Evolutionary conservation across 208 protist species (phyloP).

Genomic region (Acanthamoeba lugdunensis): DNA sequence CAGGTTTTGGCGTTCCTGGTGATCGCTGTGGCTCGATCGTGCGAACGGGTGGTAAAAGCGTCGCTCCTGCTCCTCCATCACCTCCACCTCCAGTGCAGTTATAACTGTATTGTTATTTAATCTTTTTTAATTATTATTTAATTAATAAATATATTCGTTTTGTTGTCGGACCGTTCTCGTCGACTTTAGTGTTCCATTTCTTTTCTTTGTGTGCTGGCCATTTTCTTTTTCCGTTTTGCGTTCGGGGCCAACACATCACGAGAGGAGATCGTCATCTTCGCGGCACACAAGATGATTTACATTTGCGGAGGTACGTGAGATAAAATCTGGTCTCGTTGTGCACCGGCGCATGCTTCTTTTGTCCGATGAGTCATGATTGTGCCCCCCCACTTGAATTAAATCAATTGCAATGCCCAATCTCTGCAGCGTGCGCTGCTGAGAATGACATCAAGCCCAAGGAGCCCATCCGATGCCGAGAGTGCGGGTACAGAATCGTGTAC

Average conservation of each 20-base stretch:
- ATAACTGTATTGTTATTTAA: no score
- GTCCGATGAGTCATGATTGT: not conserved
- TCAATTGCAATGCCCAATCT: no score
- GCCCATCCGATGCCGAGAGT: slow-evolving; percentile 79
- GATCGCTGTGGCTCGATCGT: no score
- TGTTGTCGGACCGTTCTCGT: no score
- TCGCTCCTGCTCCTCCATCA: no score
- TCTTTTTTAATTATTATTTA: no score
- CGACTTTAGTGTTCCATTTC: not conserved
- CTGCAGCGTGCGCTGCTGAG: slow-evolving; percentile 77
- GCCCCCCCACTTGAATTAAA: not conserved
- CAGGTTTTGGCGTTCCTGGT: no score
- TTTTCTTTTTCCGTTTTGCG: not conserved
- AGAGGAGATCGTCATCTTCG: not conserved
- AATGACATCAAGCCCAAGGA: slow-evolving; percentile 79
- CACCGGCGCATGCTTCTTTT: no score
- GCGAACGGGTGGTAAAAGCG: no score
- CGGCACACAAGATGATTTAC: slow-evolving; percentile 10
- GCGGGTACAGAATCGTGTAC: slow-evolving; percentile 81
- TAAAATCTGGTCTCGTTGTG: no score
- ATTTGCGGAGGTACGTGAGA: slow-evolving; percentile 14
- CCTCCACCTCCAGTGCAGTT: no score
- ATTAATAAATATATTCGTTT: no score
- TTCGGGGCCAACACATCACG: not conserved
- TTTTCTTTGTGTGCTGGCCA: not conserved